Evolutionary conservation across 805 yeast genomes (phyloP).

Genomic region (Myxozyma sirexii): DNA sequence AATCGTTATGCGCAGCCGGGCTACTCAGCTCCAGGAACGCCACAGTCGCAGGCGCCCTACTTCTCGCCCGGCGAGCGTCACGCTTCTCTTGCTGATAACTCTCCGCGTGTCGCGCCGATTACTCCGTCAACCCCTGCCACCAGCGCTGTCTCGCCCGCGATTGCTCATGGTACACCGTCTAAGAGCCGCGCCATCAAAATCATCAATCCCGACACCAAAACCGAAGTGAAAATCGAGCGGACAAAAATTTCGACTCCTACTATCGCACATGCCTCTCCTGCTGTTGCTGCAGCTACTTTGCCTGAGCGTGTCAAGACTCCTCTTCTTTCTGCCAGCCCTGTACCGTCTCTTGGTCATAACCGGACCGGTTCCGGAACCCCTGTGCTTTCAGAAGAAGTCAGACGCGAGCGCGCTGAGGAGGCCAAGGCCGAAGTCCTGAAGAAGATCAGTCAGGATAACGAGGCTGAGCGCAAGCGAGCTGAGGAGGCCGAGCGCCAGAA

Average conservation of each 20-base stretch:
- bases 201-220: conserved; percentile 32
- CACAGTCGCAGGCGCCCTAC: conserved; percentile 20
- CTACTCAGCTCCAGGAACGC: conserved; percentile 3
- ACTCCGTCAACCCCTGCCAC: conserved; percentile 14
- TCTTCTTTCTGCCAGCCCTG: conserved; percentile 11
- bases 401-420: conserved; percentile 29
- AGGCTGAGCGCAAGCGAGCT: conserved; percentile 21
- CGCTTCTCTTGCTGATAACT: conserved; percentile 18
- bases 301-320: conserved; percentile 22
- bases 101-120: conserved; percentile 20
- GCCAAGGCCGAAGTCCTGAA: conserved; percentile 25
- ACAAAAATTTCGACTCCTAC: conserved; percentile 13
- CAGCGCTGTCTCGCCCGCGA: background rate
- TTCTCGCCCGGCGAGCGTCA: conserved; percentile 10
- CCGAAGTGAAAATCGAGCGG: conserved; percentile 29
- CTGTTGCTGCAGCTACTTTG: background rate
- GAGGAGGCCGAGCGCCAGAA: conserved; percentile 20
- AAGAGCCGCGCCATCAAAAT: conserved; percentile 35
- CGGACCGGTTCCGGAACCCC: conserved; percentile 27
- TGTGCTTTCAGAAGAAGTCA: conserved; percentile 32
- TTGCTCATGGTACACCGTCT: conserved; percentile 2
- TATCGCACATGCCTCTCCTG: conserved; percentile 5
- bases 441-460: conserved; percentile 18
- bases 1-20: conserved; percentile 8
- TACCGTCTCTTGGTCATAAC: conserved; percentile 14